phyloP scores from a whole-genome alignment of 2,329 filamentous ascomycete genomes.

The Arthrobotrys pseudoclavata region DNA sequence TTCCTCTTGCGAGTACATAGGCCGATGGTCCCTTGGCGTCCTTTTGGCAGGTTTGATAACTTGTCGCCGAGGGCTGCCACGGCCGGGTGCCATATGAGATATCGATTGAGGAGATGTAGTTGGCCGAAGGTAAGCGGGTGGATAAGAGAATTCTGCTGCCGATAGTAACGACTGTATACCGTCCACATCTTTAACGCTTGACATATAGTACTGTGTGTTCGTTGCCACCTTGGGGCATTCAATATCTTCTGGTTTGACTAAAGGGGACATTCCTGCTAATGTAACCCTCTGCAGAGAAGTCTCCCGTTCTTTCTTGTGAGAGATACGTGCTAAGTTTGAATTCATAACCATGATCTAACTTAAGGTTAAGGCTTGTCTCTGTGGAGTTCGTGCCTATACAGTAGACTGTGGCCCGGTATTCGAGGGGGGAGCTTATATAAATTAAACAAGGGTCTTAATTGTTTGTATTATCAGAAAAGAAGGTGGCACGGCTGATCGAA shows the following conservation, averaged over 20 bases:
- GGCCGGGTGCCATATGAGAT: background rate
- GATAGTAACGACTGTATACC: constrained; percentile 32
- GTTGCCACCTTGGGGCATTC: background rate
- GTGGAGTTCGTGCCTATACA: background rate
- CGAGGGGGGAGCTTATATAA: background rate
- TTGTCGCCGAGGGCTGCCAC: constrained; percentile 9
- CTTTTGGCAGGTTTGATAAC: constrained; percentile 15
- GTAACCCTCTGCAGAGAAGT: background rate
- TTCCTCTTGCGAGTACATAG: constrained; percentile 57
- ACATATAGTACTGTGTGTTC: background rate
- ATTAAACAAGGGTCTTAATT: background rate
- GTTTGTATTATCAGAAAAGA: constrained; percentile 16
- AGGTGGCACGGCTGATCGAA: background rate
- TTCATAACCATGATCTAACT: constrained; percentile 9
- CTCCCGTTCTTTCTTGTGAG: background rate
- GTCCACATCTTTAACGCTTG: constrained; percentile 15
- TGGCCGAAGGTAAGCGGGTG: background rate
- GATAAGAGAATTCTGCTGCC: constrained; percentile 23
- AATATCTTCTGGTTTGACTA: constrained; percentile 7
- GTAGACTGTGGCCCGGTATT: background rate
- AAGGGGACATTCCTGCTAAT: background rate
- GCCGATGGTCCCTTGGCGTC: constrained; percentile 48
- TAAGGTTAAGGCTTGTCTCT: background rate
- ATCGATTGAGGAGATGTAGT: constrained; percentile 1
- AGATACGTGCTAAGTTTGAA: constrained; percentile 2